Base-by-base conservation (phyloP, 148 eudicot genomes). In the Rhododendron simsii region DNA sequence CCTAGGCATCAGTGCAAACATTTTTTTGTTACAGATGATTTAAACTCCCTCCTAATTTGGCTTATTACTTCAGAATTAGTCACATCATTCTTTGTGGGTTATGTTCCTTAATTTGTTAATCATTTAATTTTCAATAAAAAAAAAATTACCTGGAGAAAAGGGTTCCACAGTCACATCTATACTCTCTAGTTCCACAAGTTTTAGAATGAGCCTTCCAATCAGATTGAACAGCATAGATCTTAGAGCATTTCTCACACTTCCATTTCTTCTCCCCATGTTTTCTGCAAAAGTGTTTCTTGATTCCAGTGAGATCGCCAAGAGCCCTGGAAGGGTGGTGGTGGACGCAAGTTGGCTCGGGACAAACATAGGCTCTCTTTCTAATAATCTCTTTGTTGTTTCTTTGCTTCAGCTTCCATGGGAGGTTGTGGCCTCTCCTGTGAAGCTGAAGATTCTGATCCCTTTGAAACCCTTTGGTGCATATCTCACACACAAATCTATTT, bases 191-290 rank as follows among this genome's bases (percentile, higher is more conserved):
- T 35, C 99, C 99, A 91, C 99, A 96, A 61, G 93, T 94, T 84
- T 95, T 96, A 37, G 94, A 88, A 69, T 96, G 99, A 86, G 99
- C 99, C 82, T 95, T 96, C 99, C 98, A 96, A 92, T 96, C 99
- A 2, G 98, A 94, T 61, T 92, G 94, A 89, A 96, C 99, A 14
- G 98, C 99, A 89, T 96, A 96, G 55, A 93, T 84, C 93, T 96
- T 96, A 3, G 96, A 93, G 83, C 99, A 96, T 65, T 95, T 96
- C 20, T 94, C 98, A 87, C 99, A 96, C 84, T 94, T 94, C 83
- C 89, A 96, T 45, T 96, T 96, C 88, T 96, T 96, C 81, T 96
- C 99, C 4, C 99, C 98, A 88, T 96, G 99, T 89, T 96, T 96
- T 74, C 99, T 87, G 51, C 92, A 95, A 78, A 87, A 96, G 84